phyloP scores from a whole-genome alignment of 805 yeast species.

The Nakazawaea siamensis region DNA sequence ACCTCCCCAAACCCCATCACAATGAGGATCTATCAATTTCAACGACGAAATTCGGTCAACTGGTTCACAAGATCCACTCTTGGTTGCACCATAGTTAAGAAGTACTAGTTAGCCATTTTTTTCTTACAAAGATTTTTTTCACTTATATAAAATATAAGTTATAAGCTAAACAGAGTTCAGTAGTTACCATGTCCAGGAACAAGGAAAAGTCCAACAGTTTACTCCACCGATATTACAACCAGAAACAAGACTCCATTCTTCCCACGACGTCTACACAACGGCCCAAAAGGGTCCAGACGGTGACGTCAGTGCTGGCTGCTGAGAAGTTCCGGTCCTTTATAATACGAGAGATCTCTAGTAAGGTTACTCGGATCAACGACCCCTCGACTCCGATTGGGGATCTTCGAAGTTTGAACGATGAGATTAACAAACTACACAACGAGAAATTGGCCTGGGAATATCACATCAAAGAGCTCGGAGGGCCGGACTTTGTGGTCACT shows the following conservation, averaged over 20 bases:
- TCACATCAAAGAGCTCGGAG: slow-evolving; percentile 63
- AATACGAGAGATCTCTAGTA: slow-evolving; percentile 52
- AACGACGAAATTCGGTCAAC: too few relatives aligned
- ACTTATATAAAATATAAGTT: too few relatives aligned
- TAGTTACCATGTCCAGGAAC: slow-evolving; percentile 67
- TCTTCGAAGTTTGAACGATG: slow-evolving; percentile 68
- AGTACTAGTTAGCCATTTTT: too few relatives aligned
- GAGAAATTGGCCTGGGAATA: slow-evolving; percentile 78
- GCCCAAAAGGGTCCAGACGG: slow-evolving; percentile 51
- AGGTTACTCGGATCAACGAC: slow-evolving; percentile 59
- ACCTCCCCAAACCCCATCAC: too few relatives aligned
- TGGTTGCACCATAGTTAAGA: too few relatives aligned
- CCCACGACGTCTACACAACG: slow-evolving; percentile 34
- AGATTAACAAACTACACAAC: slow-evolving; percentile 52
- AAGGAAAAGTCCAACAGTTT: slow-evolving; percentile 70
- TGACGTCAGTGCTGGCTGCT: slow-evolving; percentile 51
- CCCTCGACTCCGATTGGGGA: slow-evolving; percentile 46
- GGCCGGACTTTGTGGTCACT: slow-evolving; percentile 48
- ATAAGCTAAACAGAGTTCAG: too few relatives aligned
- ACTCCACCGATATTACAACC: slow-evolving; percentile 56
- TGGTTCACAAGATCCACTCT: too few relatives aligned
- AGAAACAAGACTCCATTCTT: slow-evolving; percentile 35
- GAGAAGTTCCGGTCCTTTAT: slow-evolving; percentile 62
- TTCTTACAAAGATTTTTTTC: too few relatives aligned
- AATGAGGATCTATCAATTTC: too few relatives aligned